These are phyloP conservation scores for Ustilaginoidea virens DNA, from an alignment of 2,329 filamentous ascomycete species.

Conservation along the genomic window DNA sequence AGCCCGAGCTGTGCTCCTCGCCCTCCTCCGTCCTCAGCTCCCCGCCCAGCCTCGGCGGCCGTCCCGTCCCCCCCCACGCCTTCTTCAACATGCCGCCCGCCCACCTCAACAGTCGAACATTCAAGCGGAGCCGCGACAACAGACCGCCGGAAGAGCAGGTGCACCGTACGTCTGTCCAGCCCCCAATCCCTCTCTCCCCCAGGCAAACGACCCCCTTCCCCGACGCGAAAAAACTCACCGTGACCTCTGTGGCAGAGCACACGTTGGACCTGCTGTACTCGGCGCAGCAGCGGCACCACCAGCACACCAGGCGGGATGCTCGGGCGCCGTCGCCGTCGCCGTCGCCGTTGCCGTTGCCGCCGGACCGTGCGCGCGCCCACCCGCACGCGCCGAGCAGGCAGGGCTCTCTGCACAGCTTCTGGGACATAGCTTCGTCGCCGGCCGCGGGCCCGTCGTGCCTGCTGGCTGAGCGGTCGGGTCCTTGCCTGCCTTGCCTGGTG, in stretches of 20 bases:
- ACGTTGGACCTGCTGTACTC: constrained; percentile 43
- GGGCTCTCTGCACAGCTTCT: constrained; percentile 44
- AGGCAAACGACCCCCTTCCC: too few species aligned
- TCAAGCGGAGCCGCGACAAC: constrained; percentile 44
- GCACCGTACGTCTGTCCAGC: constrained; percentile 29
- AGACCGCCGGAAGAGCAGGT: constrained; percentile 40
- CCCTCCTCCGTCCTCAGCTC: constrained; percentile 26
- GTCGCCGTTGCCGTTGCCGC: constrained; percentile 5
- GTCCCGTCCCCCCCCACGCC: constrained; percentile 17
- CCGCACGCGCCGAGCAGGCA: constrained; percentile 24
- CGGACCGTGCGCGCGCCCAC: too few species aligned
- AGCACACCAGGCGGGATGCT: not conserved
- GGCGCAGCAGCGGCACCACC: constrained; percentile 26
- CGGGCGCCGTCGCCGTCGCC: constrained; percentile 26
- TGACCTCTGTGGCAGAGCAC: too few species aligned
- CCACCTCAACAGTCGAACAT: constrained; percentile 39
- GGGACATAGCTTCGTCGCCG: constrained; percentile 30
- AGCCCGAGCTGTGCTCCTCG: constrained; percentile 36
- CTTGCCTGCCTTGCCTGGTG: constrained; percentile 2
- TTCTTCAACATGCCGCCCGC: constrained; percentile 16
- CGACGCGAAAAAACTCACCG: too few species aligned
- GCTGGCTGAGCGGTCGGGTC: not conserved
- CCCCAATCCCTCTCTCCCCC: not conserved
- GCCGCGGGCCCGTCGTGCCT: constrained; percentile 1
- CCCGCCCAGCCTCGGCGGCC: constrained; percentile 10